Base-by-base conservation (phyloP, 805 yeast species). In the Metschnikowia peoriensis region DNA sequence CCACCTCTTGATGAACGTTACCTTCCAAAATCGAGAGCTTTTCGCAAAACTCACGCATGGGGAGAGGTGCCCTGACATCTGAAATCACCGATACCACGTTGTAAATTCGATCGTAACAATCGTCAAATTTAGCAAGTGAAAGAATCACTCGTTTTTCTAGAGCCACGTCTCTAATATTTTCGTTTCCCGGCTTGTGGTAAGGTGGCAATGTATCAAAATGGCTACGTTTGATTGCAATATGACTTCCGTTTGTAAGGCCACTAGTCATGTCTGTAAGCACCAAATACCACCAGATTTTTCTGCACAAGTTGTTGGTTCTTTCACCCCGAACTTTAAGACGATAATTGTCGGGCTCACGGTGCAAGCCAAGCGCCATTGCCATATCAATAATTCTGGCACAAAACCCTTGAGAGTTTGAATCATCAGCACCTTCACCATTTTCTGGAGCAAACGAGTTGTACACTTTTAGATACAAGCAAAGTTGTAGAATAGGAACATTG, bases 271-370 rank as follows among this genome's bases (percentile, higher is more conserved):
- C 89, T 41, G 70, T 53, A 0, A 77, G 59, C 11, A 80, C 67
- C 41, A 85, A 64, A 28, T 71, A 68, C 61, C 75, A 77, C 89
- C 89, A 85, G 6, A 83, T 73, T 58, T 81, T 83, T 60, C 89
- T 72, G 74, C 81, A 75, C 3, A 83, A 60, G 55, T 81, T 79
- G 28, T 75, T 71, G 22, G 73, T 68, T 49, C 61, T 70, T 44
- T 52, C 62, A 49, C 76, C 78, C 1, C 69, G 58, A 22, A 62
- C n/a, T 4, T 62, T 66, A 59, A 62, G 54, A 38, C 66, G 66
- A 59, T 70, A 76, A 7, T 71, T 66, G 39, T 73, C 68, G 1
- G 82, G 82, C 57, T 80, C 83, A 28, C 83, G 60, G 55, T 79
- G 75, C 46, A 80, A 59, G 1, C 83, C 83, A 34, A 79, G 67